Base-by-base conservation (phyloP, 2,329 filamentous ascomycete species). In the Ophiostoma sp. region DNA sequence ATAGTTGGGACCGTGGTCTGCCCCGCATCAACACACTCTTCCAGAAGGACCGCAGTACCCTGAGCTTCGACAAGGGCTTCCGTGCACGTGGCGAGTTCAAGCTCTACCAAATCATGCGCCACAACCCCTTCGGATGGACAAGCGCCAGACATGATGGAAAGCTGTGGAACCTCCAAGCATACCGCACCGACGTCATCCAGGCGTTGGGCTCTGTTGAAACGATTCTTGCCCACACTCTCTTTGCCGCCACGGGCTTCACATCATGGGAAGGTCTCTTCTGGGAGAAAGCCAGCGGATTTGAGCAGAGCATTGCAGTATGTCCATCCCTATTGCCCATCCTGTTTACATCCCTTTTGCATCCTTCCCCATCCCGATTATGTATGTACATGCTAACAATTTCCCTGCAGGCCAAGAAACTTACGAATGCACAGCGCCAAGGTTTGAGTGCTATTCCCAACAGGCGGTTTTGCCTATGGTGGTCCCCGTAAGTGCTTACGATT, bases 41-140 rank as follows among this genome's bases (percentile, higher is more conserved):
- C 87, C 95, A 99, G 77, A 99, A 99, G 78, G 95, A 99, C 74
- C 86, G 95, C 75, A 97, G 93, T 77, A 99, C 95, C 0, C 84
- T 99, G 72, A 96, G 92, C 75, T 99, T 99, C 75, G 95, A 99
- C 81, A 99, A 99, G 80, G 95, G 95, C 67, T 99, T 98, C 88
- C 89, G 95, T 73, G 89, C 93, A 14, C 86, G 95, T 67, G 92
- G 94, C 11, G 95, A 99, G 77, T 99, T 99, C 83, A 99, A 99
- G 83, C 89, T 95, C 42, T 99, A 98, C 76, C 94, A 98, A 78
- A 83, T 98, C 70, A 98, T 99, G 94, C 97, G 96, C 86, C 96
- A 90, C 79, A 97, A 98, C 76, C 95, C 95, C 0, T 98, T 98
- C 83, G 97, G 93, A 93, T 99, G 95, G 95, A 99, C 95, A 4